These are phyloP conservation scores for Cladophialophora psammophila DNA, from an alignment of 2,329 filamentous ascomycete genomes.

Conservation along the genomic window DNA sequence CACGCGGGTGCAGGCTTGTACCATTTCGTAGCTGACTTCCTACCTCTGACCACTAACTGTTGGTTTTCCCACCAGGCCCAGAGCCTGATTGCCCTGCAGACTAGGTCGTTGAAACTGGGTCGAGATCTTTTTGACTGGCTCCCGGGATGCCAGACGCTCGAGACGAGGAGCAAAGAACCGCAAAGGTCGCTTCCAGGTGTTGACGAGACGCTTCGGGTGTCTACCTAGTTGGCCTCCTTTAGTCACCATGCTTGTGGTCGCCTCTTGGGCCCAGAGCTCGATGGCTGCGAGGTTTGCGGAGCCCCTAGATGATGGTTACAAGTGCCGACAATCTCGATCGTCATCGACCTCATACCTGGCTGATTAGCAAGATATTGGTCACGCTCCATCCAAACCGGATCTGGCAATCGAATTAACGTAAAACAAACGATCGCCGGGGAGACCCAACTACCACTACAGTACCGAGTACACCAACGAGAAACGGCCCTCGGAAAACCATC, in stretches of 20 bases:
- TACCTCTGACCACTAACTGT: neutral
- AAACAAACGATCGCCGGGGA: constrained; percentile 6
- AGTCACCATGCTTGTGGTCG: constrained; percentile 16
- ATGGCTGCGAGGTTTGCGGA: constrained; percentile 8
- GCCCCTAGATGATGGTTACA: constrained; percentile 14
- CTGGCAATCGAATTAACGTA: constrained; percentile 18
- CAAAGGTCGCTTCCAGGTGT: neutral
- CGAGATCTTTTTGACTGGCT: neutral
- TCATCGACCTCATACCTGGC: constrained; percentile 5
- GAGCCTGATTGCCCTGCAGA: neutral
- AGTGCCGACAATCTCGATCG: constrained; percentile 5
- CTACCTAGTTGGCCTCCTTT: neutral
- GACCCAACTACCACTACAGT: neutral
- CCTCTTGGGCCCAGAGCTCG: neutral
- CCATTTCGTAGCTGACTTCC: neutral
- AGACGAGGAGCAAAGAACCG: neutral
- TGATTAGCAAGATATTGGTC: constrained; percentile 35
- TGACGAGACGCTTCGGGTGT: neutral
- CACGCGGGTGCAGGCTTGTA: neutral
- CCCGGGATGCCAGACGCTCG: neutral
- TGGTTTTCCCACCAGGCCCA: neutral
- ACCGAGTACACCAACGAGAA: neutral
- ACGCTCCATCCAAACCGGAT: constrained; percentile 20
- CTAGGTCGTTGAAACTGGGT: neutral
- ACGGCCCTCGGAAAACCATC: constrained; percentile 1